Base-by-base conservation (phyloP, 1,284 basidiomycete genomes). In the Cutaneotrichosporon spelunceum region DNA sequence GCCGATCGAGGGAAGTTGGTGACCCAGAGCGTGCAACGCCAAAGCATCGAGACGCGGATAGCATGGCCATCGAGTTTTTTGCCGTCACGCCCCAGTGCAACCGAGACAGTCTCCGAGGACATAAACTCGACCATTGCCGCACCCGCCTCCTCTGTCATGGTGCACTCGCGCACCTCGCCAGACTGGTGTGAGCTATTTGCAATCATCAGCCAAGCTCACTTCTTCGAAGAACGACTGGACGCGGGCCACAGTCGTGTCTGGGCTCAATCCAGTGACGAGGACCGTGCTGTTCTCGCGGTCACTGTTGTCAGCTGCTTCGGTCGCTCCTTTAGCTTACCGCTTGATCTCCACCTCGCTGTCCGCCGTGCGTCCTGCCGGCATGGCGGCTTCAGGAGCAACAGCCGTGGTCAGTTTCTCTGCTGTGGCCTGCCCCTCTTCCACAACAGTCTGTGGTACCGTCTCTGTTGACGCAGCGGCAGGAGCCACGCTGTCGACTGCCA, bases 251-350 rank as follows among this genome's bases (percentile, higher is more conserved):
- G 82, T 82, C 6, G 84, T 82, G 26, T 81, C 82, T 5, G 76
- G 57, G 0, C 87, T 84, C 9, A 97, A 80, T 30, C 89, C 85
- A 0, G 87, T 85, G 7, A 97, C 88, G 56, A 98, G 89, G 2
- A 98, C 88, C 0, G 93, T 96, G 42, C 87, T 87, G 70, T 98
- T 91, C 80, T 99, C 96, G 55, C 96, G 91, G 79, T 99, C 96
- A 63, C 95, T 93, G 68, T 1, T 62, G 61, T 30, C 27, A 57
- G 59, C 47, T 19, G 30, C 26, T 11, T 14, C 14, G 2, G 10
- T 47, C 27, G 5, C 14, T 9, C 7, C 11, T 14, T 33, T 42
- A 24, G 4, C 59, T 53, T 64, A 65, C 71, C 67, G 34, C 65
- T 72, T 66, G 45, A 66, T 21, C 56, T 65, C 33, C 44, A 53